Conservation (phyloP, 2,329 filamentous ascomycete species). For the Fusarium sp. region DNA sequence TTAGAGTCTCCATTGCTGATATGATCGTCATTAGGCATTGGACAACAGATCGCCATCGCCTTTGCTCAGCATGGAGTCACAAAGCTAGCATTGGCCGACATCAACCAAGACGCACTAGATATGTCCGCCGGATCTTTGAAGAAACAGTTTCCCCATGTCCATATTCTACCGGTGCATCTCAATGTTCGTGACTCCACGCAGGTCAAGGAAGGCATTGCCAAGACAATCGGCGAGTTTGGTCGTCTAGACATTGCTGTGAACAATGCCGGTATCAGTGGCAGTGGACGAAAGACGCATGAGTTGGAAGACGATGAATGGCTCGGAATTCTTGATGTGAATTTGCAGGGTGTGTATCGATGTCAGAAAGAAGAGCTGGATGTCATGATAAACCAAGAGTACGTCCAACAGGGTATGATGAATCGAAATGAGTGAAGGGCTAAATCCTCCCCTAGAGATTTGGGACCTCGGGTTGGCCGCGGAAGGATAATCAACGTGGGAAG, state of each 20-base stretch:
- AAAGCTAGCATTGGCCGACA: constrained; percentile 58
- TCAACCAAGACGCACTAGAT: constrained; percentile 50
- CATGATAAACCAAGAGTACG: constrained; percentile 62
- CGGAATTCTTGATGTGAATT: constrained; percentile 62
- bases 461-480: constrained; percentile 56
- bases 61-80: constrained; percentile 60
- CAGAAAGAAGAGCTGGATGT: constrained; percentile 62
- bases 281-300: constrained; percentile 56
- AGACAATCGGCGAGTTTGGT: constrained; percentile 58
- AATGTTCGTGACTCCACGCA: constrained; percentile 58
- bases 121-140: constrained; percentile 49
- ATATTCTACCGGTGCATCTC: constrained; percentile 53
- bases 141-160: constrained; percentile 51
- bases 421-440: background rate
- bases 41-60: constrained; percentile 56
- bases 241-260: constrained; percentile 67
- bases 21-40: constrained; percentile 55
- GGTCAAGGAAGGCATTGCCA: constrained; percentile 56
- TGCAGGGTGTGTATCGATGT: constrained; percentile 67
- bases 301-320: constrained; percentile 59
- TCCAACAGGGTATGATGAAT: background rate
- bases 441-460: constrained; percentile 45
- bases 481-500: constrained; percentile 65
- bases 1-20: background rate
- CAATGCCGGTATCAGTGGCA: constrained; percentile 62